Evolutionary conservation across 1,284 basidiomycete genomes (phyloP).

Genomic region (Schizophyllum commune): DNA sequence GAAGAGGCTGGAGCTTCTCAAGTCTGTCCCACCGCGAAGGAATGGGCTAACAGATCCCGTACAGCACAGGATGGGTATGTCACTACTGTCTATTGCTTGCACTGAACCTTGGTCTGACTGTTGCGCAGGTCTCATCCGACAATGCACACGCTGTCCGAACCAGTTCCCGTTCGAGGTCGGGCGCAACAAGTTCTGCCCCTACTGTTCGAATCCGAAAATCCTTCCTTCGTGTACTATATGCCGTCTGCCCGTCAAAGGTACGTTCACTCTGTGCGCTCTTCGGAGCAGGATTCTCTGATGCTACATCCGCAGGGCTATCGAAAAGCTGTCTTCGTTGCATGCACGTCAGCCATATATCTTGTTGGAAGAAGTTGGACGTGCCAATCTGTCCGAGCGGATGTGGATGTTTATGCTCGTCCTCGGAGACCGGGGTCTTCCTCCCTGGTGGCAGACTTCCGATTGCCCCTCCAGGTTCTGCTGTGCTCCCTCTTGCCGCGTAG

Average conservation of each 20-base stretch:
- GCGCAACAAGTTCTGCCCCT: constrained; percentile 30
- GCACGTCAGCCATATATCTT: constrained; percentile 62
- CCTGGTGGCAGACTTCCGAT: not conserved
- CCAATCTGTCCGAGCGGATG: constrained; percentile 56
- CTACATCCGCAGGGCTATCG: constrained; percentile 70
- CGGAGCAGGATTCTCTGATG: no score
- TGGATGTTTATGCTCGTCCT: constrained; percentile 42
- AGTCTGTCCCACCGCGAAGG: constrained; percentile 29
- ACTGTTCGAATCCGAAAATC: constrained; percentile 21
- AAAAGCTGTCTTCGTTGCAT: constrained; percentile 57
- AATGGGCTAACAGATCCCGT: constrained; percentile 14
- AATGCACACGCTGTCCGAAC: constrained; percentile 28
- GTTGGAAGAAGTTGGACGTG: constrained; percentile 43
- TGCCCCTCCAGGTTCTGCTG: not conserved
- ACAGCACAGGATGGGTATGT: constrained; percentile 30
- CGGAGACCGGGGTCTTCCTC: not conserved
- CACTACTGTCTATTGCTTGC: not conserved
- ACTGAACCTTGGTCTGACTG: not conserved
- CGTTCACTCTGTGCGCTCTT: no score
- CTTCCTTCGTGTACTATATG: constrained; percentile 64
- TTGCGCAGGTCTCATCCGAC: constrained; percentile 28
- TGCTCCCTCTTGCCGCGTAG: no score
- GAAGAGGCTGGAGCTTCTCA: constrained; percentile 64
- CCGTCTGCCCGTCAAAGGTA: constrained; percentile 74
- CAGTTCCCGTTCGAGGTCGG: constrained; percentile 24